Percentiles rank a stretch among this genome's conserved stretches.
Evolutionary conservation across 129 eudicot genomes (phyloP).

Genomic region (Heracleum sosnowskyi): DNA sequence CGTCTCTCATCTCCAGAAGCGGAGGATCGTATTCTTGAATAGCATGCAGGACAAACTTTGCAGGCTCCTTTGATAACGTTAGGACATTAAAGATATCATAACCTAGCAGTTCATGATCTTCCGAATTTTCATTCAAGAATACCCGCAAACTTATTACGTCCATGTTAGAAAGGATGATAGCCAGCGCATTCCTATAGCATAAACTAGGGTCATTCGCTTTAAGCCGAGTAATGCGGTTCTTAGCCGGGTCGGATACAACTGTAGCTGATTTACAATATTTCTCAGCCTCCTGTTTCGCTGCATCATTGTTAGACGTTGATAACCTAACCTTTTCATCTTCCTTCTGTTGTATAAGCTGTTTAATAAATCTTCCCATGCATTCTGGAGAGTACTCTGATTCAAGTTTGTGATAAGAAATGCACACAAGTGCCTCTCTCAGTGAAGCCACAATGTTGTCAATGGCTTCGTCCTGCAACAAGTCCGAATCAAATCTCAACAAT

Average conservation of each 20-base stretch:
- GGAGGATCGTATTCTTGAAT: background rate
- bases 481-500: background rate
- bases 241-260: background rate
- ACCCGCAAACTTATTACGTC: conserved; percentile 7
- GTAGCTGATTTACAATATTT: background rate
- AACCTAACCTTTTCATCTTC: background rate
- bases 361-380: conserved; percentile 1
- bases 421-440: conserved; percentile 13
- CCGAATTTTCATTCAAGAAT: conserved; percentile 12
- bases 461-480: background rate
- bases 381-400: conserved; percentile 12
- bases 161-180: conserved; percentile 16
- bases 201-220: background rate
- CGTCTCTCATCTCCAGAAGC: background rate
- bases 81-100: background rate
- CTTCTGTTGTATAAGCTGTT: background rate
- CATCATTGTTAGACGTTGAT: background rate
- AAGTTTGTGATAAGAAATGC: conserved; percentile 18
- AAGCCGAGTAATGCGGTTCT: background rate
- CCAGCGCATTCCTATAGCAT: background rate
- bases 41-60: conserved; percentile 18
- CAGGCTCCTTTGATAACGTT: background rate
- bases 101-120: conserved; percentile 6
- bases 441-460: conserved; percentile 16
- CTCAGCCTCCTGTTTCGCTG: background rate